These are phyloP conservation scores for Suillus bovinus DNA, from an alignment of 768 basidiomycete species.

Conservation along the genomic window DNA sequence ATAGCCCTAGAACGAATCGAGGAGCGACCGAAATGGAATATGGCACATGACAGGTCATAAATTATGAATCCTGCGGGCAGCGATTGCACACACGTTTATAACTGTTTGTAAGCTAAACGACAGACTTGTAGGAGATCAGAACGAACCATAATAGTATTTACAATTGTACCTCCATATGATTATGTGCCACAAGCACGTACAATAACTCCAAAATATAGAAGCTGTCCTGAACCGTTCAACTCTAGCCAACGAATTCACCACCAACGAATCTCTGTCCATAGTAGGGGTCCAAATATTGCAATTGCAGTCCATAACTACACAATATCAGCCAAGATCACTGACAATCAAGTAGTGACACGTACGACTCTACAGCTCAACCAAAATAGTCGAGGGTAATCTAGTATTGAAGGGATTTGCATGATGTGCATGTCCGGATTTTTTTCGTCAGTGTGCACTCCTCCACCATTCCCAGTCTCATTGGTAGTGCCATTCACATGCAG, in stretches of 20 bases:
- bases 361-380: conserved; percentile 71
- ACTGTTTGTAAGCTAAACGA: background rate
- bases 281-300: conserved; percentile 82
- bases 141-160: background rate
- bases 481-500: background rate
- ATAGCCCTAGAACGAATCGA: background rate
- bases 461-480: background rate
- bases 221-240: background rate
- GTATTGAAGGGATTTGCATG: conserved; percentile 43
- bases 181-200: background rate
- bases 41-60: background rate
- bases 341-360: conserved; percentile 33
- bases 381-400: conserved; percentile 69
- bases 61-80: background rate
- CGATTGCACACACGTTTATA: background rate
- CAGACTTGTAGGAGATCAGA: background rate
- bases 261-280: conserved; percentile 88
- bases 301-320: conserved; percentile 88
- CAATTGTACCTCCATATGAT: background rate
- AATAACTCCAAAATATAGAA: background rate
- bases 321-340: background rate
- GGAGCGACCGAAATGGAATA: background rate
- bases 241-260: conserved; percentile 38
- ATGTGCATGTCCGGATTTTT: conserved; percentile 36
- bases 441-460: background rate